Evolutionary conservation across 2,329 filamentous ascomycete genomes (phyloP), one percentile per base, ranked within the genome.

Genomic region (Nigrospora sphaerica): DNA sequence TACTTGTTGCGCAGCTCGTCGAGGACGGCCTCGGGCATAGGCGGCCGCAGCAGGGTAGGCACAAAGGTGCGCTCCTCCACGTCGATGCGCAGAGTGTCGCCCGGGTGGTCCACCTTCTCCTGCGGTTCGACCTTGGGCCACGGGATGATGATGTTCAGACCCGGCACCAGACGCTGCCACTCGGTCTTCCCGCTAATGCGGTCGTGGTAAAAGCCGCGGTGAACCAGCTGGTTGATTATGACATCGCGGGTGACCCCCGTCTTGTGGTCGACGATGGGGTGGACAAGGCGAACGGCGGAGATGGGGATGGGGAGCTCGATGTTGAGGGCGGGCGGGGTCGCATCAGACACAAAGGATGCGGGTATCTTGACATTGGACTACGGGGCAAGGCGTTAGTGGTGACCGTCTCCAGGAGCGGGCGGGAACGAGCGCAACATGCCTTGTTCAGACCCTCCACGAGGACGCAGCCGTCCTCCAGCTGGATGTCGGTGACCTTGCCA

Each of bases 1-100:
- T 84, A 95, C 62, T 83, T 85, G 72, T 86, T 85, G 61, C 90
- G 78, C 61, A 97, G 74, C 73, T 97, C 92, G 63, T 95, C 83
- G 54, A 95, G 77, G 34, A 96, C 78, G n/a, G 67, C 70, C 31
- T 74, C 68, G 6, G 92, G 90, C 77, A 95, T 88, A 13, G 92
- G 92, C 23, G 86, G 77, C 14, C 77, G 73, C 28, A 90, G 72
- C 19, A 97, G 73, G 33, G 81, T 86, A n/a, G 91, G 90, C 46
- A 84, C 73, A 62, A 87, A 95, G 1, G 86, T 88, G 58, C 72
- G 74, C 52, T 81, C 75, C 59, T 95, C 88, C 48, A 89, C 86
- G 46, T 84, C 77, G 62, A 85, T 80, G 53, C 87, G 85, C 39
- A 82, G 69, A 3, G 92, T 96, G 67, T 97, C 92, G 57, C 59